Conservation (phyloP, 164 flowering plant species). For the Paratinospora sagittata region DNA sequence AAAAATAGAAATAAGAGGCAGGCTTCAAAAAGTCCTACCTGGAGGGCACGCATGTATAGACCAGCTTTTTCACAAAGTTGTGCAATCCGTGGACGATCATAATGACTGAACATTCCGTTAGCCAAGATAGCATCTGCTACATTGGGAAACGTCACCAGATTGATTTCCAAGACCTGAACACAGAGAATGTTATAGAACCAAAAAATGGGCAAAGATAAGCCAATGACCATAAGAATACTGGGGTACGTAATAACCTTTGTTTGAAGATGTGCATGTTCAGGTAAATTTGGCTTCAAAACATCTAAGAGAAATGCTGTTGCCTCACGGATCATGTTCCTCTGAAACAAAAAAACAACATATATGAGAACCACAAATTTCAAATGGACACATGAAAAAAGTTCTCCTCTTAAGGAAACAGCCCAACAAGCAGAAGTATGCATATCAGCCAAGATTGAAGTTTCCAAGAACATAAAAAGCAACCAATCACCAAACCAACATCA, state of each 20-base stretch:
- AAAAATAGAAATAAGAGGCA: too few species aligned
- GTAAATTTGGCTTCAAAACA: conserved; percentile 76
- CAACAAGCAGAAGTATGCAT: too few species aligned
- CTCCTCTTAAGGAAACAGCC: too few species aligned
- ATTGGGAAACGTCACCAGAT: conserved; percentile 94
- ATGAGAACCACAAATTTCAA: neutral
- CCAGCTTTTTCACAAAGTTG: conserved; percentile 99
- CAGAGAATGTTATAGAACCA: conserved; percentile 3
- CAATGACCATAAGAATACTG: neutral
- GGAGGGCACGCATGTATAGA: conserved; percentile 80
- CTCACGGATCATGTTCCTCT: conserved; percentile 85
- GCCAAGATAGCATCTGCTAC: conserved; percentile 99
- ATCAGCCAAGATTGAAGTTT: too few species aligned
- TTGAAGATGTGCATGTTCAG: conserved; percentile 70
- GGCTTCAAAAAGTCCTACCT: conserved; percentile 34
- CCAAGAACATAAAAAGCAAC: too few species aligned
- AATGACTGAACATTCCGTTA: conserved; percentile 99
- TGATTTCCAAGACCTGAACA: conserved; percentile 88
- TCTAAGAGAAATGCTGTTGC: conserved; percentile 80
- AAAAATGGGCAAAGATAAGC: neutral
- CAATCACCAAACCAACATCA: too few species aligned
- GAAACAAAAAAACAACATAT: conserved; percentile 13
- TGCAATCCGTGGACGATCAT: conserved; percentile 96
- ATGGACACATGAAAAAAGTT: too few species aligned
- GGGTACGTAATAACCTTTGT: conserved; percentile 45